Evolutionary conservation across 176 grass and related monocot species (phyloP).

Genomic region (Aegilops speltoides): DNA sequence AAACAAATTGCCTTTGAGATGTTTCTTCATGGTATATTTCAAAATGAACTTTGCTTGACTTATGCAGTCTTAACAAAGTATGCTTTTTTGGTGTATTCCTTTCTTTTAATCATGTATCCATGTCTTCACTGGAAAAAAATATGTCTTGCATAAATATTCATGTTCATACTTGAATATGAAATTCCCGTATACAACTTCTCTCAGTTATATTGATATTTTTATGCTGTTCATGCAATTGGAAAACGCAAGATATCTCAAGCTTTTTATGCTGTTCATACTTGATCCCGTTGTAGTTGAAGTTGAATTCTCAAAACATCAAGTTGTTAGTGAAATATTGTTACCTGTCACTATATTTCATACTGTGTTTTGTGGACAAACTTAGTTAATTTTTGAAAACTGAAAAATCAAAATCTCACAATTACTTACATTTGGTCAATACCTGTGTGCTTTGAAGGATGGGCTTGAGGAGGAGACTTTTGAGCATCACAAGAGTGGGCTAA

Average conservation of each 20-base stretch:
- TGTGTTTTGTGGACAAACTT: conserved; percentile 8
- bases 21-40: conserved; percentile 3
- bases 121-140: neutral
- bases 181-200: neutral
- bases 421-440: conserved; percentile 12
- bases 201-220: neutral
- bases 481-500: conserved; percentile 77
- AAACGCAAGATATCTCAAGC: conserved; percentile 3
- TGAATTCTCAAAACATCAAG: neutral
- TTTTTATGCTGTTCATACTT: neutral
- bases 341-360: neutral
- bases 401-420: conserved; percentile 13
- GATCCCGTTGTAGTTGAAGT: neutral
- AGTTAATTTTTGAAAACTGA: neutral
- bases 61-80: neutral
- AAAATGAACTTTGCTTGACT: conserved; percentile 8
- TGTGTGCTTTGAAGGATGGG: conserved; percentile 41
- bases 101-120: neutral
- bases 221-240: neutral
- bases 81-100: neutral
- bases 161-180: neutral
- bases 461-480: conserved; percentile 88
- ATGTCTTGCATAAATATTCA: neutral
- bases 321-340: neutral
- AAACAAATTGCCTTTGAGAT: conserved; percentile 20